A percentile compares a stretch with the other conserved stretches of the same genome.
phyloP scores from a whole-genome alignment of 495 filamentous ascomycete genomes.

The Aspergillus coremiiformis region DNA sequence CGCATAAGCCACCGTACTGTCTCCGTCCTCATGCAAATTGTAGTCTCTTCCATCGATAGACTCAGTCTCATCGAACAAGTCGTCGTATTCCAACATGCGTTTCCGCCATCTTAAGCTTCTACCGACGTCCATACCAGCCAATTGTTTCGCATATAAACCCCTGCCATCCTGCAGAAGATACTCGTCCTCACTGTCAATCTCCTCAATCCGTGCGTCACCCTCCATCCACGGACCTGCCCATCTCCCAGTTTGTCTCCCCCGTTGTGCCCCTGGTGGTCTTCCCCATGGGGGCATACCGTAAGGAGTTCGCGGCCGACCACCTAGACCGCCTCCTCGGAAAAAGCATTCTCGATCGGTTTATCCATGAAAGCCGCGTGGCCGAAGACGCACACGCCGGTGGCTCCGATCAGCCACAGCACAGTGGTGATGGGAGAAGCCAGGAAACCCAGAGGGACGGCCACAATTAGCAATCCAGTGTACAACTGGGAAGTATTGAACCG shows the following conservation, averaged over 20 bases:
- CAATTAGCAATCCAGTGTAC: slow-evolving; percentile 77
- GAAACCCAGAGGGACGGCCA: slow-evolving; percentile 76
- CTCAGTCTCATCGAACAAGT: slow-evolving; percentile 37
- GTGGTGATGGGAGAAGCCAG: slow-evolving; percentile 74
- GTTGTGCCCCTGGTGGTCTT: slow-evolving; percentile 89
- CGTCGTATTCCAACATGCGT: slow-evolving; percentile 42
- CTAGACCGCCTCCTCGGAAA: slow-evolving; percentile 99
- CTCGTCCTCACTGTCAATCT: slow-evolving; percentile 61
- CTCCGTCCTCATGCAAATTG: slow-evolving; percentile 48
- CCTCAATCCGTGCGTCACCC: slow-evolving; percentile 54
- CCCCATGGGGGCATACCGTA: slow-evolving; percentile 90
- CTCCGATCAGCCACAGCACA: slow-evolving; percentile 90
- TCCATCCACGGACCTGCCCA: slow-evolving; percentile 50
- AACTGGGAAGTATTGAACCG: slow-evolving; percentile 87
- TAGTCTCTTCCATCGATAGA: slow-evolving; percentile 48
- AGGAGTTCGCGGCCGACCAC: slow-evolving; percentile 99
- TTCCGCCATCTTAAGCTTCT: slow-evolving; percentile 32
- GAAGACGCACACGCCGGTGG: slow-evolving; percentile 80
- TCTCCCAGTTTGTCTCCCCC: slow-evolving; percentile 52
- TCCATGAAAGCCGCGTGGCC: slow-evolving; percentile 96
- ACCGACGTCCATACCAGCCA: slow-evolving; percentile 15
- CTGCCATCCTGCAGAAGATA: slow-evolving; percentile 41
- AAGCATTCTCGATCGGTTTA: slow-evolving; percentile 99
- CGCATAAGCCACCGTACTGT: slow-evolving; percentile 42
- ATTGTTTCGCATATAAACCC: slow-evolving; percentile 19